phyloP scores from a whole-genome alignment of 83 land plant species.

The Picea abies region DNA sequence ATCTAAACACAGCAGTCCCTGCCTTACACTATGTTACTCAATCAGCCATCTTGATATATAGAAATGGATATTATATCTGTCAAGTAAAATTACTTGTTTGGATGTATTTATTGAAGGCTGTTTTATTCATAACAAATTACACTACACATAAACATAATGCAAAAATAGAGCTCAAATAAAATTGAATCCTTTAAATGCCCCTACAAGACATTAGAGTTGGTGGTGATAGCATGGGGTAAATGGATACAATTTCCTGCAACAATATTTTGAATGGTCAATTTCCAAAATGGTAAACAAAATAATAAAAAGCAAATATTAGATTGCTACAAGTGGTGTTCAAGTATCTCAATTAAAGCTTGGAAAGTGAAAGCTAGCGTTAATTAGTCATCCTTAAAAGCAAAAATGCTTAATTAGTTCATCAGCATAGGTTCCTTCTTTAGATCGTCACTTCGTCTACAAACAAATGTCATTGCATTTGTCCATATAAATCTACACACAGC shows the following conservation, averaged over 20 bases:
- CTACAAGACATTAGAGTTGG: constrained; percentile 58
- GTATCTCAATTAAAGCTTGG: not conserved
- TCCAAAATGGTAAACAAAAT: not conserved
- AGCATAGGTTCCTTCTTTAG: too few relatives aligned
- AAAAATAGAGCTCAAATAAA: too few relatives aligned
- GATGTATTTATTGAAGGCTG: not conserved
- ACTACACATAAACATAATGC: not conserved
- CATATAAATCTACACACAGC: too few relatives aligned
- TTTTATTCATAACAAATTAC: not conserved
- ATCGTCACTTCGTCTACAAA: too few relatives aligned
- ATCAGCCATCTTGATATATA: too few relatives aligned
- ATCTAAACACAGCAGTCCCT: too few relatives aligned
- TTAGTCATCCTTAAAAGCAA: not conserved
- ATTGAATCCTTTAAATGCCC: too few relatives aligned
- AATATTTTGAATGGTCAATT: not conserved
- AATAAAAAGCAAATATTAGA: not conserved
- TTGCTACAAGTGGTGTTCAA: not conserved
- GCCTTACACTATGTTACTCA: too few relatives aligned
- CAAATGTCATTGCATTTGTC: too few relatives aligned
- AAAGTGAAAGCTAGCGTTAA: not conserved
- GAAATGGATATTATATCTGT: not conserved
- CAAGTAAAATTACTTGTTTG: not conserved
- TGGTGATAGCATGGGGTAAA: constrained; percentile 90
- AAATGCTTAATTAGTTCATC: too few relatives aligned
- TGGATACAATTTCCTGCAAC: constrained; percentile 92